These are phyloP conservation scores for Colletotrichum navitas DNA, from an alignment of 2,329 filamentous ascomycete species.

Conservation along the genomic window DNA sequence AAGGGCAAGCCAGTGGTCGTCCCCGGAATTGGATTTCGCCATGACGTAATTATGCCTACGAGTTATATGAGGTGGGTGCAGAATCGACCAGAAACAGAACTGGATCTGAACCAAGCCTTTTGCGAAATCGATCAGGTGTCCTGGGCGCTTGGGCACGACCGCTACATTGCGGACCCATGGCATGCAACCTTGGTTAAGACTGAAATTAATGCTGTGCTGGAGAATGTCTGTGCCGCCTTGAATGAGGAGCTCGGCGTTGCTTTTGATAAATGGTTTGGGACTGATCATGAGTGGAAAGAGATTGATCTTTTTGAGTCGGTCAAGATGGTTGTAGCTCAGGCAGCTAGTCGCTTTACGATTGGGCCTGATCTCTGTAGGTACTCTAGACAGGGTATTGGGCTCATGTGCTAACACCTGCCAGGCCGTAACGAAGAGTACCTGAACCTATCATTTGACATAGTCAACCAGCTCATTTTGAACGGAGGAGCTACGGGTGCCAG, in stretches of 20 bases:
- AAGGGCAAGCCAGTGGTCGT: conserved; percentile 56
- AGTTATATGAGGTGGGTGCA: conserved; percentile 55
- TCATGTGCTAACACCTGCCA: conserved; percentile 9
- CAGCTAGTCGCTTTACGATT: conserved; percentile 49
- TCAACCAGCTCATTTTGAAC: conserved; percentile 50
- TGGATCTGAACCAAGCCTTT: conserved; percentile 53
- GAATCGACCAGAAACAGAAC: conserved; percentile 54
- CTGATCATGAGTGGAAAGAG: conserved; percentile 51
- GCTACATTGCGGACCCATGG: conserved; percentile 52
- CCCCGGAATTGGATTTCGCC: conserved; percentile 55
- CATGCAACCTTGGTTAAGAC: conserved; percentile 53
- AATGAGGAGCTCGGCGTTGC: conserved; percentile 52
- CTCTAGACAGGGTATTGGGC: background rate
- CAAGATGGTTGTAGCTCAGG: conserved; percentile 50
- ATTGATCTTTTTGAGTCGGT: conserved; percentile 48
- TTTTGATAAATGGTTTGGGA: conserved; percentile 53
- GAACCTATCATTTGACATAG: conserved; percentile 46
- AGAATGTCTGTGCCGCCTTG: conserved; percentile 51
- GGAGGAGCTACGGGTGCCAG: conserved; percentile 50
- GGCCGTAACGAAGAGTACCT: conserved; percentile 54
- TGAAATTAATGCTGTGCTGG: conserved; percentile 52
- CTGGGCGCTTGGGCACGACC: conserved; percentile 53
- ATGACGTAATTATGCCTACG: conserved; percentile 58
- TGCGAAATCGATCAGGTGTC: conserved; percentile 54
- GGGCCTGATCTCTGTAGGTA: conserved; percentile 49